phyloP scores from a whole-genome alignment of 2,329 filamentous ascomycete species.

The Pseudogymnoascus sp. region DNA sequence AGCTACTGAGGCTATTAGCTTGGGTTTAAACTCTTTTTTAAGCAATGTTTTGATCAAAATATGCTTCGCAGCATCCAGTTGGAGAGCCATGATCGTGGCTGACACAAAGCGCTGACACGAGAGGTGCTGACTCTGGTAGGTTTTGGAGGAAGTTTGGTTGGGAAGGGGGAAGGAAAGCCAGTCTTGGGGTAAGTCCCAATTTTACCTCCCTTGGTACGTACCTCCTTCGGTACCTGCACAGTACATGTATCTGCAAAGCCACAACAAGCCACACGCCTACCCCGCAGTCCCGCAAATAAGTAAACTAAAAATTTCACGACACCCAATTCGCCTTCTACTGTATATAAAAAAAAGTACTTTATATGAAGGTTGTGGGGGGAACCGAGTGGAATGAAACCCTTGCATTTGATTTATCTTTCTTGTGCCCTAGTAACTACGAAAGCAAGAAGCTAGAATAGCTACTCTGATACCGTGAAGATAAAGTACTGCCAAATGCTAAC shows the following conservation, averaged over 20 bases:
- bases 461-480: neutral
- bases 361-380: neutral
- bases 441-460: neutral
- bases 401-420: neutral
- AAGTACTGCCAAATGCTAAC: neutral
- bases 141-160: neutral
- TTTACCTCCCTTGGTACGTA: neutral
- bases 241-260: neutral
- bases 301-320: too few species aligned
- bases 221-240: too few species aligned
- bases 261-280: neutral
- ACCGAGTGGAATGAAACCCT: neutral
- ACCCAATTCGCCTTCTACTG: too few species aligned
- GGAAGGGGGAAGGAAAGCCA: neutral
- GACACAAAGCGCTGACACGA: too few species aligned
- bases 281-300: too few species aligned
- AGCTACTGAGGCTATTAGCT: conserved; percentile 20
- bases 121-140: neutral
- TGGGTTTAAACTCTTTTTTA: conserved; percentile 18
- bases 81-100: neutral
- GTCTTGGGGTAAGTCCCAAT: neutral
- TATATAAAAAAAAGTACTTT: neutral
- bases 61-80: conserved; percentile 13
- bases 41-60: conserved; percentile 18
- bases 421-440: neutral